phyloP scores from a whole-genome alignment of 768 basidiomycete genomes.

The Ramaria rubella region DNA sequence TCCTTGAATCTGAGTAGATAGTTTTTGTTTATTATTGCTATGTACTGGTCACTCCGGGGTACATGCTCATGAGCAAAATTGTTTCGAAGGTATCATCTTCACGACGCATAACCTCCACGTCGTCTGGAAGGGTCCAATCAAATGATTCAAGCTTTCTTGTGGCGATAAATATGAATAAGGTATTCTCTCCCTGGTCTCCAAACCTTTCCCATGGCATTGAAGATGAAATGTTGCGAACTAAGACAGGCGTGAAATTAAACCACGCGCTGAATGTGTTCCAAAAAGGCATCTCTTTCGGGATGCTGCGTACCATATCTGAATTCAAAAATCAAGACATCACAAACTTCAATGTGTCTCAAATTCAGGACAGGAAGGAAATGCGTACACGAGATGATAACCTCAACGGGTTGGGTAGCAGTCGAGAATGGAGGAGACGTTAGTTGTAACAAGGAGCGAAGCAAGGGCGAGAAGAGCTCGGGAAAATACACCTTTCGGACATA shows the following conservation, averaged over 20 bases:
- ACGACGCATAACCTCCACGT: constrained; percentile 53
- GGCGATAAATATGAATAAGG: constrained; percentile 57
- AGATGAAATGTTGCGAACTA: constrained; percentile 26
- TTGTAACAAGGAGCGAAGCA: constrained; percentile 67
- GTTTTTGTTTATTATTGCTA: neutral
- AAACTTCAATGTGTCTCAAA: neutral
- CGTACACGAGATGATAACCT: constrained; percentile 57
- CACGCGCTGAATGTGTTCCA: constrained; percentile 78
- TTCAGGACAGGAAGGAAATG: neutral
- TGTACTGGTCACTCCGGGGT: neutral
- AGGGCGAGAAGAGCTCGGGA: constrained; percentile 69
- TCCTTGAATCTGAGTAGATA: constrained; percentile 4
- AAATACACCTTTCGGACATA: constrained; percentile 64
- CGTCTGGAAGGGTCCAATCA: constrained; percentile 49
- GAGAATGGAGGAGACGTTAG: constrained; percentile 51
- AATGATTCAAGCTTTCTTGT: constrained; percentile 50
- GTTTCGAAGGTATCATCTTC: constrained; percentile 67
- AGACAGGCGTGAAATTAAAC: constrained; percentile 59
- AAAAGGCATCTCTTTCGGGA: constrained; percentile 65
- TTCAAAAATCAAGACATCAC: neutral
- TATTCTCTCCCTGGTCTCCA: constrained; percentile 29
- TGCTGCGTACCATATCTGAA: constrained; percentile 58
- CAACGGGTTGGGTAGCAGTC: constrained; percentile 8
- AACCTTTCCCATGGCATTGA: neutral
- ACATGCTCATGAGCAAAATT: constrained; percentile 42